Conservation (phyloP, 2,329 filamentous ascomycete genomes). For the Aspergillus sojae region DNA sequence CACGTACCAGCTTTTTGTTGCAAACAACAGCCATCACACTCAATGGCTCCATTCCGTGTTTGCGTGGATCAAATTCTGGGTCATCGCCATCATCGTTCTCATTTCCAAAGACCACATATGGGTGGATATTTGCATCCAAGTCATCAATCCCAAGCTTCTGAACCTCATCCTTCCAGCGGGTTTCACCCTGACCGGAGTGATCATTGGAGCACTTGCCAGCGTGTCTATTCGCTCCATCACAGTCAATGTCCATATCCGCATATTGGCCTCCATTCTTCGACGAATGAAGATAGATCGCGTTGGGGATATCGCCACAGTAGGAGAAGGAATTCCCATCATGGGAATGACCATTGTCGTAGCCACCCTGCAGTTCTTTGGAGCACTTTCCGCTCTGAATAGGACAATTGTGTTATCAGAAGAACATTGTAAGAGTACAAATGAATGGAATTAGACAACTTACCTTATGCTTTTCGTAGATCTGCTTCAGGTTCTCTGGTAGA, state of each 20-base stretch:
- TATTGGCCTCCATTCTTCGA: conserved; percentile 38
- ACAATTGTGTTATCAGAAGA: neutral
- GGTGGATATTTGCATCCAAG: conserved; percentile 55
- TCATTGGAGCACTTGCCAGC: conserved; percentile 52
- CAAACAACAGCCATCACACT: conserved; percentile 61
- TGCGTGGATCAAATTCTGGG: conserved; percentile 43
- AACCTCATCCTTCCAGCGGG: conserved; percentile 51
- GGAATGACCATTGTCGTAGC: conserved; percentile 23
- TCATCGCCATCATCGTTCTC: conserved; percentile 24
- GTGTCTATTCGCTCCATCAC: conserved; percentile 54
- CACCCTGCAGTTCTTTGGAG: conserved; percentile 20
- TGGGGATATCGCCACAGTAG: conserved; percentile 54
- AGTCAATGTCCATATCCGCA: conserved; percentile 62
- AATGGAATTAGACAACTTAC: neutral
- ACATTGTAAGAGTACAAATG: neutral
- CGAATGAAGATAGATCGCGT: conserved; percentile 55
- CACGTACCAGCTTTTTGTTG: conserved; percentile 48
- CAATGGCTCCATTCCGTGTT: conserved; percentile 52
- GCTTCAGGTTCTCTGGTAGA: conserved; percentile 21
- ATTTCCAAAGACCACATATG: conserved; percentile 60
- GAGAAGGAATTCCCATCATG: conserved; percentile 19
- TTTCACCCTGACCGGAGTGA: conserved; percentile 44
- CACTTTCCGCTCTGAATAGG: conserved; percentile 19
- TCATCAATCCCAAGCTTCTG: conserved; percentile 46
- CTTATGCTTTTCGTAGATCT: conserved; percentile 25